These are phyloP conservation scores for Lactarius tabidus DNA, from an alignment of 768 basidiomycete species.

Conservation along the genomic window DNA sequence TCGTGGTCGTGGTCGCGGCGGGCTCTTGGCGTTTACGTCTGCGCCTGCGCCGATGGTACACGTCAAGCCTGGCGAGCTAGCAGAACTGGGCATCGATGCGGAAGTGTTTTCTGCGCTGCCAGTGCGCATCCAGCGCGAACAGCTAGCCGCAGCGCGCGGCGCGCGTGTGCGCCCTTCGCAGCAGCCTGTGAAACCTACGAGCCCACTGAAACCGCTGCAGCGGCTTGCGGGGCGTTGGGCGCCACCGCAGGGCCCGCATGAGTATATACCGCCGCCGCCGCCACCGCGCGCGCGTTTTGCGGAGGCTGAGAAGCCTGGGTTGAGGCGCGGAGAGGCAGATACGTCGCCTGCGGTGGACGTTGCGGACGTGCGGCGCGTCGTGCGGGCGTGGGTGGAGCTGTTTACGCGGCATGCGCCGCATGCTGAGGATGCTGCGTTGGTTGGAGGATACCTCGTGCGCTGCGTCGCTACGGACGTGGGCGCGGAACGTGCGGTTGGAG, in stretches of 20 bases:
- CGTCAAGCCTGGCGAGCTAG: constrained; percentile 55
- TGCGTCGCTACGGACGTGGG: constrained; percentile 69
- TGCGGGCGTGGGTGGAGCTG: constrained; percentile 72
- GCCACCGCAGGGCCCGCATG: constrained; percentile 35
- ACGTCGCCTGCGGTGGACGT: constrained; percentile 55
- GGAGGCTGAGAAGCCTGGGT: constrained; percentile 51
- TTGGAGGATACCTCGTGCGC: constrained; percentile 67
- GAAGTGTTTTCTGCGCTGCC: constrained; percentile 66
- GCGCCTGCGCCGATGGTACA: constrained; percentile 32
- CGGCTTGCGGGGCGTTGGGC: constrained; percentile 32
- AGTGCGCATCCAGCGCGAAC: constrained; percentile 64
- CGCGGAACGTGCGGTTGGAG: constrained; percentile 61
- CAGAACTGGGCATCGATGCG: constrained; percentile 65
- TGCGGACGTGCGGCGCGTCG: constrained; percentile 64
- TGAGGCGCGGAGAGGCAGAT: constrained; percentile 45
- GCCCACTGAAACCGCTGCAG: constrained; percentile 51
- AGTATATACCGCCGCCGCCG: constrained; percentile 43
- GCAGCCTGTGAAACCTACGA: constrained; percentile 9
- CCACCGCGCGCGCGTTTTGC: constrained; percentile 55
- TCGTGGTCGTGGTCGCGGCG: constrained; percentile 31
- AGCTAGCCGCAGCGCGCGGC: constrained; percentile 57
- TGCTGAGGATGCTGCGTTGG: constrained; percentile 67
- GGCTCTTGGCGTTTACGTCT: constrained; percentile 34
- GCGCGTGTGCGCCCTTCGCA: constrained; percentile 32
- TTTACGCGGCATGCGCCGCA: constrained; percentile 63